Percentiles rank a stretch among this genome's conserved stretches.
These are phyloP conservation scores for Conringia planisiliqua DNA, from an alignment of 345 rosid genomes.

Conservation along the genomic window DNA sequence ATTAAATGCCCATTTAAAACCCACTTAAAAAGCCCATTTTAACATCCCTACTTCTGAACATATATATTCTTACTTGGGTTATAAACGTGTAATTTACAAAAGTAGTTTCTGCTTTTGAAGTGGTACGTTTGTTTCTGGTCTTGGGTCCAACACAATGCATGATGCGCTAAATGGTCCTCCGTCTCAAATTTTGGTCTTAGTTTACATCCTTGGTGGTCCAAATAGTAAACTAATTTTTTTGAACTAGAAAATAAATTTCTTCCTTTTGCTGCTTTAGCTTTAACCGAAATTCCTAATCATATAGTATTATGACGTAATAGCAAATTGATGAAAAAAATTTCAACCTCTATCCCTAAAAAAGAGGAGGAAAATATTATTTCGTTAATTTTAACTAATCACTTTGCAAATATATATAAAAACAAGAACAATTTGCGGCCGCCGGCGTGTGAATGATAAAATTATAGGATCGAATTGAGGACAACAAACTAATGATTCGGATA, in stretches of 20 bases:
- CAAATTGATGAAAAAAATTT: neutral
- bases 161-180: neutral
- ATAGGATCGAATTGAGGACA: neutral
- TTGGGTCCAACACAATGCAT: neutral
- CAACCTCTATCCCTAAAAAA: neutral
- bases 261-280: neutral
- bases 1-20: too few relatives aligned
- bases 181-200: neutral
- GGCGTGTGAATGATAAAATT: neutral
- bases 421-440: neutral
- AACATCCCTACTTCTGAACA: too few relatives aligned
- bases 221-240: neutral
- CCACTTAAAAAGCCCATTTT: too few relatives aligned
- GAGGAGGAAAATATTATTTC: too few relatives aligned
- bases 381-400: too few relatives aligned
- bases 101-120: too few relatives aligned
- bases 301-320: neutral
- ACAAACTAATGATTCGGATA: conserved; percentile 18
- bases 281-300: conserved; percentile 20
- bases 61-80: too few relatives aligned
- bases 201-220: neutral
- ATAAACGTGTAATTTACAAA: neutral
- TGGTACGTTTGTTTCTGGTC: neutral
- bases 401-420: too few relatives aligned
- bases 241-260: too few relatives aligned